Conservation (phyloP, 2,329 filamentous ascomycete genomes). For the Arthrobotrys sinensis region DNA sequence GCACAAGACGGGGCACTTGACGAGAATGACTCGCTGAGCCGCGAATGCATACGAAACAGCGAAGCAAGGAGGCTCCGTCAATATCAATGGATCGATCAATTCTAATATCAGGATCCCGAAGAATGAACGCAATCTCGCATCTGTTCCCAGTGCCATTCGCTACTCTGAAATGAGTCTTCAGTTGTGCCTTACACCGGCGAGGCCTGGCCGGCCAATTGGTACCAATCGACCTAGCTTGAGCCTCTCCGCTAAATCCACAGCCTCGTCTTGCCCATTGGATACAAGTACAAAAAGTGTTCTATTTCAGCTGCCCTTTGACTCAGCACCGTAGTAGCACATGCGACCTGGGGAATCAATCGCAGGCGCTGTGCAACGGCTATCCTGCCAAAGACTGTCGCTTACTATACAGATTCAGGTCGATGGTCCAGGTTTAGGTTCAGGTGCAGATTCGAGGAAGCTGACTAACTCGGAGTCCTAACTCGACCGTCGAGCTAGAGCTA, state of each 20-base stretch:
- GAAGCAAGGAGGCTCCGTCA: conserved; percentile 28
- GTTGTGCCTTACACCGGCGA: conserved; percentile 8
- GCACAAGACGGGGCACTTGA: conserved; percentile 18
- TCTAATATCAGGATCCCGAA: conserved; percentile 1
- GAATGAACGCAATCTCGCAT: conserved; percentile 28
- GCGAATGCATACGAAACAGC: conserved; percentile 24
- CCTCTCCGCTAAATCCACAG: conserved; percentile 35
- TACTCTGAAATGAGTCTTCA: conserved; percentile 28
- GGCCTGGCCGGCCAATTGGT: conserved; percentile 25
- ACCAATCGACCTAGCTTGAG: conserved; percentile 24
- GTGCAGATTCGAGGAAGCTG: conserved; percentile 14
- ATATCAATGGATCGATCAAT: conserved; percentile 9
- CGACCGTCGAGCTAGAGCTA: conserved; percentile 1
- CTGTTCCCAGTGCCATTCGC: conserved; percentile 29
- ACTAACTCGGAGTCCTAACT: conserved; percentile 9
- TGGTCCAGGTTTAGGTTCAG: neutral
- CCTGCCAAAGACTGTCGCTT: conserved; percentile 39
- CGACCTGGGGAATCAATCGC: conserved; percentile 17
- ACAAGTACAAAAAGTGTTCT: conserved; percentile 16
- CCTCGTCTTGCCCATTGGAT: conserved; percentile 41
- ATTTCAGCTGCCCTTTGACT: conserved; percentile 49
- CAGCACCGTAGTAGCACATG: conserved; percentile 21
- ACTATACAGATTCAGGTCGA: conserved; percentile 8
- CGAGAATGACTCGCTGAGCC: conserved; percentile 25
- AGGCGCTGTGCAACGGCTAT: conserved; percentile 36